These are phyloP conservation scores for Chalciporus pseudorubinellus DNA, from an alignment of 768 basidiomycete species.

Conservation along the genomic window DNA sequence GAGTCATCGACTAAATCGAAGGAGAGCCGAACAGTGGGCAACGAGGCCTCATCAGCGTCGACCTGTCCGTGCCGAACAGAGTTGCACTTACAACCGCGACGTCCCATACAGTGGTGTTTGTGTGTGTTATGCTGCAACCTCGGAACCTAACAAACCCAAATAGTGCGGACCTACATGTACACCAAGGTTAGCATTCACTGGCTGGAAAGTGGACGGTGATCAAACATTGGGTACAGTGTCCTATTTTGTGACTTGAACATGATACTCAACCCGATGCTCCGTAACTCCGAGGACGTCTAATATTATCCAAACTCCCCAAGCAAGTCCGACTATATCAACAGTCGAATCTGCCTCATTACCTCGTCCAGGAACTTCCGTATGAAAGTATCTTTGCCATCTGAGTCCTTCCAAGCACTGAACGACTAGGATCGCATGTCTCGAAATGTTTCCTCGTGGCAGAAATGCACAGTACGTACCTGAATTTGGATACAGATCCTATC, in stretches of 20 bases:
- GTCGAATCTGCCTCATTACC: background rate
- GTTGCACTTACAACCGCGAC: too few species aligned
- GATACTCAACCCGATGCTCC: too few species aligned
- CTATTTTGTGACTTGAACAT: too few species aligned
- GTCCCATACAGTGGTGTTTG: too few species aligned
- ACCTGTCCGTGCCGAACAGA: background rate
- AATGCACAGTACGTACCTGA: background rate
- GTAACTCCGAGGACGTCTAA: too few species aligned
- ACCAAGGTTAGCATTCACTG: too few species aligned
- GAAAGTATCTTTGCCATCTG: background rate
- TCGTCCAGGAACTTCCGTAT: background rate
- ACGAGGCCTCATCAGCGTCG: background rate
- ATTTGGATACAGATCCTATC: constrained; percentile 2
- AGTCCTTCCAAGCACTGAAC: background rate
- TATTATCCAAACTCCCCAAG: too few species aligned
- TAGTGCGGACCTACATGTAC: too few species aligned
- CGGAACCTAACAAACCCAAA: constrained; percentile 23
- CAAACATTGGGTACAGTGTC: too few species aligned
- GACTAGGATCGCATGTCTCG: background rate
- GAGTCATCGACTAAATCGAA: background rate
- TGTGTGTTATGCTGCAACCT: constrained; percentile 9
- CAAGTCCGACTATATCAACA: background rate
- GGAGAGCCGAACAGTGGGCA: background rate
- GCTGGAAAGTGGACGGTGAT: too few species aligned
- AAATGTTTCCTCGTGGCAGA: background rate